Conservation (phyloP, 352 stramenopile genomes). For the Pythium aristosporum region DNA sequence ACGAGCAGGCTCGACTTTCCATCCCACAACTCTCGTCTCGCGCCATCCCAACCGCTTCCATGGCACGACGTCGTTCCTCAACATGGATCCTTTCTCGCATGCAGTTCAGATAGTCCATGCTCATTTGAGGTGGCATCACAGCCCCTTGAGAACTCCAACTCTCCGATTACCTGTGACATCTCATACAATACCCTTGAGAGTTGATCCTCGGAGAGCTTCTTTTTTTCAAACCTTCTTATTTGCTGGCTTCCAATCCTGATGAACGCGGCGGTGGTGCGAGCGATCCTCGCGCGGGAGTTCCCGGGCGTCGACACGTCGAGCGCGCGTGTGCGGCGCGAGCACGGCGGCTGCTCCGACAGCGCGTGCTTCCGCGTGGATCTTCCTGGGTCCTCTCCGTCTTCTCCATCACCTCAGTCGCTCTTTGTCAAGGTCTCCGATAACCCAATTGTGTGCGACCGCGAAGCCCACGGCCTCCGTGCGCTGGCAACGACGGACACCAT, state of each 20-base stretch:
- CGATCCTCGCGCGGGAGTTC: slow-evolving; percentile 9
- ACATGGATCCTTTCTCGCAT: no score
- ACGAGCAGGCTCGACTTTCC: no score
- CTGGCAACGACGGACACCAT: slow-evolving; percentile 1
- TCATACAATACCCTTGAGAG: no score
- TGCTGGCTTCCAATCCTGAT: background rate
- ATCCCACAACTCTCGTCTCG: no score
- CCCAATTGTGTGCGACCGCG: background rate
- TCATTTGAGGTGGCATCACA: no score
- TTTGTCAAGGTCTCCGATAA: slow-evolving; percentile 25
- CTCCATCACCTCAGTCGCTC: background rate
- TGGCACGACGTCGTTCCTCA: no score
- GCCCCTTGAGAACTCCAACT: no score
- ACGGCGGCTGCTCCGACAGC: slow-evolving; percentile 21
- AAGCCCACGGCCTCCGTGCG: slow-evolving; percentile 10
- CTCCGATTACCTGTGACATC: no score
- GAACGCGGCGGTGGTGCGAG: background rate
- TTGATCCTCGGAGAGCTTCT: no score
- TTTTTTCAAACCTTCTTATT: no score
- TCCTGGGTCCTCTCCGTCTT: background rate
- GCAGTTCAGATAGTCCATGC: no score
- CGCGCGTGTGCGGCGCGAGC: slow-evolving; percentile 14
- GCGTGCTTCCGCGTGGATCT: slow-evolving; percentile 16
- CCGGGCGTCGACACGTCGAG: background rate
- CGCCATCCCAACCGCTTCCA: no score